A percentile compares a stretch with the other conserved stretches of the same genome.
Conservation (phyloP, 1,284 basidiomycete genomes). For the Tilletia setariae region DNA sequence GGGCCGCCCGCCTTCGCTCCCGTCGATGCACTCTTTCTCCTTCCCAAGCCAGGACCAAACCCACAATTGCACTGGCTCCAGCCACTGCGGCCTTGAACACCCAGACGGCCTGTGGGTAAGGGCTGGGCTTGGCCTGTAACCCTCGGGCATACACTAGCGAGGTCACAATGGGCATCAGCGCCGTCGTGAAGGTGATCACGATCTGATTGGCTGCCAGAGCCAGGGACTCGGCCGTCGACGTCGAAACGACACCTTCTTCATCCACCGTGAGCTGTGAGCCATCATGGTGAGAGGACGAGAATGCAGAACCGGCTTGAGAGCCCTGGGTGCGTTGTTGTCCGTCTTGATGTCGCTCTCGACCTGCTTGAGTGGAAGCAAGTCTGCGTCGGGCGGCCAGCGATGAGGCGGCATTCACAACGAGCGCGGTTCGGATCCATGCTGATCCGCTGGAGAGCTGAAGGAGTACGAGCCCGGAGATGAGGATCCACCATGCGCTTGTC, state of each 20-base stretch:
- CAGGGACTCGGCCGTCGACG: constrained; percentile 28
- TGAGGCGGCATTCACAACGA: constrained; percentile 40
- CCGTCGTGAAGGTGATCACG: constrained; percentile 36
- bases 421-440: constrained; percentile 36
- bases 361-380: not conserved
- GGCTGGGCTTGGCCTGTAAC: constrained; percentile 18
- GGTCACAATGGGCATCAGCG: constrained; percentile 38
- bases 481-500: constrained; percentile 29
- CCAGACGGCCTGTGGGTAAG: constrained; percentile 37
- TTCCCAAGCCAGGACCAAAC: not conserved
- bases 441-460: constrained; percentile 39
- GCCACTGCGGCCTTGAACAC: constrained; percentile 30
- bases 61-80: not conserved
- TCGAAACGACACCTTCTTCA: not conserved
- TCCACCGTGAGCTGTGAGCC: too few species aligned
- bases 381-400: not conserved
- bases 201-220: constrained; percentile 45
- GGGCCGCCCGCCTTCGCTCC: not conserved
- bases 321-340: too few species aligned
- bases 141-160: constrained; percentile 38
- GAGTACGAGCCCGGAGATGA: constrained; percentile 33
- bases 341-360: too few species aligned
- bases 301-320: too few species aligned
- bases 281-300: too few species aligned
- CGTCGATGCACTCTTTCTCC: not conserved